Conservation (phyloP, 2,329 filamentous ascomycete species). For the Fusarium avenaceum region DNA sequence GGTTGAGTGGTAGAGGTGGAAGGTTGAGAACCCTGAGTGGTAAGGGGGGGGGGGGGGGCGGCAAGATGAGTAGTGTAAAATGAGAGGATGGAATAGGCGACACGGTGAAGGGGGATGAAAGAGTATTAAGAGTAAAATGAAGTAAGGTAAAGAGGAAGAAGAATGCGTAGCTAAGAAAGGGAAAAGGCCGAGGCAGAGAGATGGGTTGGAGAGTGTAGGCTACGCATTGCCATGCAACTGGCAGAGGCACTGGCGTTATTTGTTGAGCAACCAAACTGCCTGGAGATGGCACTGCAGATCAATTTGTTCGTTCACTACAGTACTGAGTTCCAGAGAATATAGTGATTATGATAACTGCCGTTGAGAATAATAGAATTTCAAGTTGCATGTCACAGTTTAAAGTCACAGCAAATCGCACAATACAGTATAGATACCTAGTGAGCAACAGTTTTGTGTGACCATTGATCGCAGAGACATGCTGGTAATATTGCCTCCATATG, state of each 20-base stretch:
- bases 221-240: slow-evolving; percentile 5
- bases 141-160: neutral
- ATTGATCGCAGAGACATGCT: slow-evolving; percentile 37
- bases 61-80: slow-evolving; percentile 8
- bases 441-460: neutral
- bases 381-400: neutral
- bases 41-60: too few species aligned
- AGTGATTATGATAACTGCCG: neutral
- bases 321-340: neutral
- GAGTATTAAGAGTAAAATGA: neutral
- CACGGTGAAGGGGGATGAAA: neutral
- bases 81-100: neutral
- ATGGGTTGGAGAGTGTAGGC: neutral
- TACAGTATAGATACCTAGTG: neutral
- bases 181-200: neutral
- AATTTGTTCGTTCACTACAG: neutral
- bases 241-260: neutral
- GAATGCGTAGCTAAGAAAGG: neutral
- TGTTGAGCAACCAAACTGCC: slow-evolving; percentile 3
- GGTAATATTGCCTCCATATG: slow-evolving; percentile 33
- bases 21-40: neutral
- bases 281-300: neutral
- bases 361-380: neutral
- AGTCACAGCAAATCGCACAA: neutral
- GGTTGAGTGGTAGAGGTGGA: neutral